Base-by-base conservation (phyloP, 345 rosid species). In the Acer campestre region DNA sequence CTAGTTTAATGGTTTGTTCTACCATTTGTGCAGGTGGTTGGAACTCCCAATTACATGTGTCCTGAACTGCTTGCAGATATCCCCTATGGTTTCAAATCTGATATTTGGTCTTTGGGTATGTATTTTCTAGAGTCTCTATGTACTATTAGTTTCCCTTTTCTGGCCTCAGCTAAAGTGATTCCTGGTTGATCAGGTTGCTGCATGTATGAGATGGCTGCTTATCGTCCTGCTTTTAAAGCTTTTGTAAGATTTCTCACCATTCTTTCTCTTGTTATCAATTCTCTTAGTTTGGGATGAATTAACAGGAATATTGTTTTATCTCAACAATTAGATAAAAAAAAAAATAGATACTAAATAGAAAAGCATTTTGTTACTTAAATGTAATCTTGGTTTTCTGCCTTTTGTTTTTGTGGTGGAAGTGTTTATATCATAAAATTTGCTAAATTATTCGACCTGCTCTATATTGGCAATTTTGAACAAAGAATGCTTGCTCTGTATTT, bases 11-110 rank as follows among this genome's bases (percentile, higher is more conserved):
- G 16, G 38, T 25, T 59, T 65, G 25, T 71, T 61, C n/a, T 35
- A 46, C 40, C 56, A 77, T 16, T 61, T 78, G 35, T 77, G 81
- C 86, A 96, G 99, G 98, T 96, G 72, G 99, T 96, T 86, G 99
- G 99, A 84, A 96, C 99, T 82, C 99, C 98, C 70, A 96, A 96
- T 82, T 96, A 94, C 86, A 96, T 96, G 98, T 96, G 99, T 82
- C 99, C 99, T 18, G 99, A 96, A 80, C 88, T 96, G 74, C 98
- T 94, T 81, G 93, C 98, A 35, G 99, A 94, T 83, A 96, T 96
- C 76, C 98, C 99, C 64, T 96, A 96, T 82, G 99, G 99, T 78
- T 96, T 94, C 78, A 96, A 96, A 84, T 96, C 98, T 61, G 99
- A 96, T 80, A 96, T 96, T 82, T 96, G 99, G 99, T 96, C 99